Base-by-base conservation (phyloP, 352 stramenopile species). In the Globisporangium middletonii region DNA sequence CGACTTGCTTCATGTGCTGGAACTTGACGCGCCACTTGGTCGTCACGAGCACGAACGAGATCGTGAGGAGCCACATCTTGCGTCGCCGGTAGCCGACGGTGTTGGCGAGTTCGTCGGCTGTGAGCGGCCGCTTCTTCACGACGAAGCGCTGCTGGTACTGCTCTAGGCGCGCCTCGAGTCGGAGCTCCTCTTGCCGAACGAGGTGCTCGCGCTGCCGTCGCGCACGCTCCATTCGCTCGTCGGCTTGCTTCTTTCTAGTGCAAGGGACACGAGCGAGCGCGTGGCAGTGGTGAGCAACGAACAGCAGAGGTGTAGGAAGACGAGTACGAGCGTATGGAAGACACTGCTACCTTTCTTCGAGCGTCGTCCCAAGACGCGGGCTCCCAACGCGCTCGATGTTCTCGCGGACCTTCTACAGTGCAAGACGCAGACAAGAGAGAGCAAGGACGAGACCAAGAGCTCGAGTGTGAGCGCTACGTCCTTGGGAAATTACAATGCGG, bases 231-330 rank as follows among this genome's bases (percentile, higher is more conserved):
- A 81, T 70, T 55, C 74, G 70, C 23, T 83, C 70, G 23, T 79
- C 70, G 50, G 70, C 51, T 71, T 80, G 72, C 69, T 76, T 84
- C 69, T 87, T 88, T 64, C 79, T 89, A 76, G 63, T 64, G 49
- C 30, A 59, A 63, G 27, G 6, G 28, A 50, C 18, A 50, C 9
- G n/a, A 42, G 13, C 41, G 18, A 46, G 23, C 26, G n/a, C 6
- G 23, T 23, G 26, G 13, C 18, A 27, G 13, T 7, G 5, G 2
- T 2, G 23, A 13, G 18, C 27, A 56, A 5, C 7, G 18, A 50
- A 9, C 19, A n/a, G n/a, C 27, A 9, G 15, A 45, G 50, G 44
- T 43, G 26, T 28, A 18, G 61, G 37, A 49, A 51, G 37, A 28
- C 27, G 47, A 44, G 18, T 19, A 9, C 44, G 42, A 38, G 27